Evolutionary conservation across 139 green algal genomes (phyloP), one percentile per base, ranked within the genome.

Genomic region (Micromonas pusilla): DNA sequence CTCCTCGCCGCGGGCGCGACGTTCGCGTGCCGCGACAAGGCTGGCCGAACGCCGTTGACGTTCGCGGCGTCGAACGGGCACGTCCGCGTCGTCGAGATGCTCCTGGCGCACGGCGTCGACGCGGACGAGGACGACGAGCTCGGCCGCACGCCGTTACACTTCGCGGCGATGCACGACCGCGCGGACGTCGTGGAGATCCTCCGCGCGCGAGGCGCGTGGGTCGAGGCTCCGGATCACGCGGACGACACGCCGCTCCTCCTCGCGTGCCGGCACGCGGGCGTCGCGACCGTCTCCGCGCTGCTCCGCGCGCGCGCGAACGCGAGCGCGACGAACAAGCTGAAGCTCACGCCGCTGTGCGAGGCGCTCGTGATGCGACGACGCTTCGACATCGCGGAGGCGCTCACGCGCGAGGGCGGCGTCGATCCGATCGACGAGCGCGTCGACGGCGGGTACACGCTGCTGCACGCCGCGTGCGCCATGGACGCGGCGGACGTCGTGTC

Each of bases 201-300:
- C 26, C 38, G 45, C n/a, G 0, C 0, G 20, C 37, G 72, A 30
- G 52, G 30, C 2, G 72, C 72, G 52, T 57, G 53, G 52, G 25
- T 70, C 16, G 53, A 78, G 28, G 31, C 20, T 9, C 9, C 33
- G 21, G 72, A 78, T 54, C 3, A 36, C 1, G 3, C 25, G 20
- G 72, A 78, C 52, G 72, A 78, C 31, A 78, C 72, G 25, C 72
- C 72, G 30, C 52, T 70, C 45, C 33, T 52, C 19, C 28, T 70
- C 39, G 52, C 52, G 30, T n/a, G 20, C 4, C 45, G 53, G 53
- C 2, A 53, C 23, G 72, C 39, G 72, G 33, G 28, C 20, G 52
- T 34, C 2, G 9, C 25, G 25, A 70, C 52, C 20, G 52, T 70
- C 19, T 13, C 45, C 3, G 38, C 3, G 25, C 20, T 78, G 1